Evolutionary conservation across 257 asterid genomes (phyloP).

Genomic region (Penstemon newberryi): DNA sequence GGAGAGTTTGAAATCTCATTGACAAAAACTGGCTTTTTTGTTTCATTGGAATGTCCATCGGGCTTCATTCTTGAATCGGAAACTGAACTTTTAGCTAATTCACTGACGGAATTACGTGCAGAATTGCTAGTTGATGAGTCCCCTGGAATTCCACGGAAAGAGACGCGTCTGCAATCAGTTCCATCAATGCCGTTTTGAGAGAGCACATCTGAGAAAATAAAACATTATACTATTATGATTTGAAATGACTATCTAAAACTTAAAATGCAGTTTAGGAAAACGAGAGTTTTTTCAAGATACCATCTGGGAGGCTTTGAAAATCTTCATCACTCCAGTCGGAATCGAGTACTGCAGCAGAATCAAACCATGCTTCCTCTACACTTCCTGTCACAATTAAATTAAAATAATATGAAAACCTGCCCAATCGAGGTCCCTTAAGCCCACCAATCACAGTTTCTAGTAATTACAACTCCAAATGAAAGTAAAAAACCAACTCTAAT

Average conservation of each 20-base stretch:
- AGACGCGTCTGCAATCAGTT: conserved; percentile 17
- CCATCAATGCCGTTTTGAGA: conserved; percentile 54
- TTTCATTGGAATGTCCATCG: conserved; percentile 40
- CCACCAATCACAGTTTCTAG: too few species aligned
- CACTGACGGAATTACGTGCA: conserved; percentile 46
- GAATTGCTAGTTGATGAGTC: conserved; percentile 36
- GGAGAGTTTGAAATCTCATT: conserved; percentile 54
- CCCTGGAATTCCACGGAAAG: conserved; percentile 39
- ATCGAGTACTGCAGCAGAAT: conserved; percentile 71
- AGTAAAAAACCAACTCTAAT: too few species aligned
- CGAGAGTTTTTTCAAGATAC: conserved; percentile 34
- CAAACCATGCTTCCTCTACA: conserved; percentile 87
- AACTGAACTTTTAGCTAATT: conserved; percentile 39
- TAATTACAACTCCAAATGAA: too few species aligned
- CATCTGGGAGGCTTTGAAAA: conserved; percentile 88
- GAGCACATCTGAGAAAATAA: conserved; percentile 47
- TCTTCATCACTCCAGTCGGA: conserved; percentile 94
- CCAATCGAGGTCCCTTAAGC: too few species aligned
- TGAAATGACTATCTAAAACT: neutral
- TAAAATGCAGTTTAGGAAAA: neutral
- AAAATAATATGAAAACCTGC: too few species aligned
- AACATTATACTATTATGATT: neutral
- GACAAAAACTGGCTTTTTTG: conserved; percentile 46
- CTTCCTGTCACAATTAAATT: conserved; percentile 43
- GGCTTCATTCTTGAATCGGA: conserved; percentile 39